phyloP scores from a whole-genome alignment of 116 monocot genomes.

The Zostera marina region DNA sequence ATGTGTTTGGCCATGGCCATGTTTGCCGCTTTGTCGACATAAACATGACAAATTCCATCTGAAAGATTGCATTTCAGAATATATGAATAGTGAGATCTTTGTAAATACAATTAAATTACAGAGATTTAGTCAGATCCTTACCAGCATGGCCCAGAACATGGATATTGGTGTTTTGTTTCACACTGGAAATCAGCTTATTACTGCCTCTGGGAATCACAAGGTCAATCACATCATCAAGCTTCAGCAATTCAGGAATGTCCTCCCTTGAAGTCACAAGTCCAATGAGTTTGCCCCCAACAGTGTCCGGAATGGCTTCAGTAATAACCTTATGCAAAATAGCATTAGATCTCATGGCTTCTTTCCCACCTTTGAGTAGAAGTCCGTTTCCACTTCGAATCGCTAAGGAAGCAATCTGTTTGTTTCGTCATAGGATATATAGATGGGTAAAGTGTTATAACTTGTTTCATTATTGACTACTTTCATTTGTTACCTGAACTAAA shows the following conservation, averaged over 20 bases:
- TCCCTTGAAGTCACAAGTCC: conserved; percentile 70
- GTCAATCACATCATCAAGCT: conserved; percentile 99
- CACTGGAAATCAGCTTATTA: conserved; percentile 75
- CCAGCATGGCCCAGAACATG: conserved; percentile 90
- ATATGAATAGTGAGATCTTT: too few relatives aligned
- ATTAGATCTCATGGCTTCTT: conserved; percentile 88
- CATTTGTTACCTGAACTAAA: conserved; percentile 46
- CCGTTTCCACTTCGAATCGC: conserved; percentile 94
- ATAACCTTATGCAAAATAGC: conserved; percentile 86
- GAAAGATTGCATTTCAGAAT: not conserved
- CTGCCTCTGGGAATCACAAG: conserved; percentile 95
- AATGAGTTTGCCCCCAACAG: conserved; percentile 64
- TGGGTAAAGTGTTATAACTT: not conserved
- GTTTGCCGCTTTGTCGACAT: conserved; percentile 89
- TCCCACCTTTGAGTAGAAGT: conserved; percentile 89
- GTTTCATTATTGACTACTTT: not conserved
- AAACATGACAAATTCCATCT: conserved; percentile 99
- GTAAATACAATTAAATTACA: not conserved
- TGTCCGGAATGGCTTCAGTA: conserved; percentile 54
- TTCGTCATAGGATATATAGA: not conserved
- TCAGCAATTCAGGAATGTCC: conserved; percentile 70
- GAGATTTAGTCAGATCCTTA: conserved; percentile 9
- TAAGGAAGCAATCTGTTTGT: conserved; percentile 62
- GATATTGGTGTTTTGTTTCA: conserved; percentile 77
- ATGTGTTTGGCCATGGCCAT: conserved; percentile 75